Evolutionary conservation across 2,329 filamentous ascomycete genomes (phyloP).

Genomic region (Penicillium sp.): DNA sequence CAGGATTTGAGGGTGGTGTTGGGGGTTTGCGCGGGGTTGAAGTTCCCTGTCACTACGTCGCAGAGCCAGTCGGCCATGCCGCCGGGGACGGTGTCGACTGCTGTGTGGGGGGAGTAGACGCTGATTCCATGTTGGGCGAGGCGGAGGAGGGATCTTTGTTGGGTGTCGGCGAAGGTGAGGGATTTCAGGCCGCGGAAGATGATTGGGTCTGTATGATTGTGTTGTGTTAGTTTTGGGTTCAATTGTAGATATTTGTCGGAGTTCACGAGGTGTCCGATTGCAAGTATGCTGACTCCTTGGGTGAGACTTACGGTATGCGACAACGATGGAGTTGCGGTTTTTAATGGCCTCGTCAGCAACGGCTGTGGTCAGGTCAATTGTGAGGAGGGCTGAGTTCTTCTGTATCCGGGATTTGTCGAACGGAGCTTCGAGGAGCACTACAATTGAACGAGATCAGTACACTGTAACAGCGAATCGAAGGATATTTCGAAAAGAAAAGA

Average conservation of each 20-base stretch:
- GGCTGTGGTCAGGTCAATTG: conserved; percentile 79
- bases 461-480: not conserved
- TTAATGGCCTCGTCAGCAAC: conserved; percentile 85
- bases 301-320: conserved; percentile 68
- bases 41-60: conserved; percentile 61
- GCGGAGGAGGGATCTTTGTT: conserved; percentile 74
- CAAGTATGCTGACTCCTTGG: not conserved
- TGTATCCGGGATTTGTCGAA: conserved; percentile 49
- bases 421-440: conserved; percentile 62
- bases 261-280: not conserved
- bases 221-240: not conserved
- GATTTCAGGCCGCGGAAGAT: conserved; percentile 91
- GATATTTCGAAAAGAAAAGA: not conserved
- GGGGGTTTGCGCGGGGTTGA: conserved; percentile 34
- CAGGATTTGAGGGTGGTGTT: no score
- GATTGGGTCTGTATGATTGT: conserved; percentile 72
- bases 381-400: conserved; percentile 64
- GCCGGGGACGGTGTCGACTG: conserved; percentile 73
- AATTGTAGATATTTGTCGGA: no score
- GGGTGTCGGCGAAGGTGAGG: conserved; percentile 71
- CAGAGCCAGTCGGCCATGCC: conserved; percentile 93
- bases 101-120: conserved; percentile 92
- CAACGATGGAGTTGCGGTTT: conserved; percentile 64
- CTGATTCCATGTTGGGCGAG: conserved; percentile 80
- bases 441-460: conserved; percentile 2